Percentiles rank a stretch among this genome's conserved stretches.
These are phyloP conservation scores for Penicillium subrubescens DNA, from an alignment of 495 filamentous ascomycete species.

Conservation along the genomic window DNA sequence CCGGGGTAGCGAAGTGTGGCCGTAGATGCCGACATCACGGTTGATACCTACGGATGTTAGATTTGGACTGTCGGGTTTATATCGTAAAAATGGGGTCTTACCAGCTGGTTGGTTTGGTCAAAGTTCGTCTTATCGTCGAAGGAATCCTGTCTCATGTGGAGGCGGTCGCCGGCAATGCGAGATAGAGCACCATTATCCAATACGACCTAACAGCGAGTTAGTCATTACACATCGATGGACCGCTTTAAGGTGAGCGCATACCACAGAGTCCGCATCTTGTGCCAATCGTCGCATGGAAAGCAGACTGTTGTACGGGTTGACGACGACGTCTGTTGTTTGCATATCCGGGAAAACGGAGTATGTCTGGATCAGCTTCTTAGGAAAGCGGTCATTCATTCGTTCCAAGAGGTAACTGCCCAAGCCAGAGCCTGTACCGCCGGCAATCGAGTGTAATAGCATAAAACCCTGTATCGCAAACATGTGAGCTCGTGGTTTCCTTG, in stretches of 20 bases:
- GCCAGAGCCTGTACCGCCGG: constrained; percentile 93
- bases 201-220: constrained; percentile 62
- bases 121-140: constrained; percentile 44
- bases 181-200: constrained; percentile 94
- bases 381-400: constrained; percentile 93
- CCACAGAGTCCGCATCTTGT: constrained; percentile 94
- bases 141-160: constrained; percentile 62
- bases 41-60: constrained; percentile 63
- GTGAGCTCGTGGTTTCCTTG: not conserved
- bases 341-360: constrained; percentile 98
- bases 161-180: constrained; percentile 88
- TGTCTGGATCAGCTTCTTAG: constrained; percentile 98
- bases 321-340: constrained; percentile 86
- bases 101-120: constrained; percentile 95
- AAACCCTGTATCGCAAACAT: constrained; percentile 66
- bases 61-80: not conserved
- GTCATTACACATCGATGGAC: not conserved
- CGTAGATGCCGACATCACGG: constrained; percentile 97
- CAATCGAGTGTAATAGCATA: constrained; percentile 98
- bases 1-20: constrained; percentile 95
- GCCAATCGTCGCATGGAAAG: constrained; percentile 88
- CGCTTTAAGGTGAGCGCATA: constrained; percentile 28
- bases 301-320: constrained; percentile 97
- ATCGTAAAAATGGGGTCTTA: constrained; percentile 29
- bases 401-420: constrained; percentile 95